Conservation (phyloP, 192 early-diverging fungal species). For the Chytriomyces sp. region DNA sequence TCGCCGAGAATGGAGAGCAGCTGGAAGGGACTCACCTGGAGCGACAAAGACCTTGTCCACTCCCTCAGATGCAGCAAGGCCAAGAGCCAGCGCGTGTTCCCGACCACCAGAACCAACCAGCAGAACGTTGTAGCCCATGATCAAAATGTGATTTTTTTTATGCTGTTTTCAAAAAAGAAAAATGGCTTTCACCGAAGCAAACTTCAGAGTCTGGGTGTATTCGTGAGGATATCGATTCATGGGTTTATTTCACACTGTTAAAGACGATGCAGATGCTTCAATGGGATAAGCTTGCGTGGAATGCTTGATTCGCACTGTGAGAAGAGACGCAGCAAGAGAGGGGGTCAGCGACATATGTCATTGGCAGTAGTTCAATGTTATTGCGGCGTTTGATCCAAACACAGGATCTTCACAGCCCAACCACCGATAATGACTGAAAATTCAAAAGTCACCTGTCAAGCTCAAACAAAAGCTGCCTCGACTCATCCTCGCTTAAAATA, state of each 20-base stretch:
- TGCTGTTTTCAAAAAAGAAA: too few species aligned
- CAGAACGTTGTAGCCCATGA: slow-evolving; percentile 63
- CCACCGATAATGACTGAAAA: neutral
- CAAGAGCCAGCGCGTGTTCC: slow-evolving; percentile 95
- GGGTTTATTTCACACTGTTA: too few species aligned
- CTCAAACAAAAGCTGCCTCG: slow-evolving; percentile 91
- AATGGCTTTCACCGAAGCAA: too few species aligned
- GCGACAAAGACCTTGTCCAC: slow-evolving; percentile 89
- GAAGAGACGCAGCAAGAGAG: neutral
- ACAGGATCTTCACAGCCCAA: neutral
- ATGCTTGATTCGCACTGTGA: slow-evolving; percentile 37
- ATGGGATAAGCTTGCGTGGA: slow-evolving; percentile 34
- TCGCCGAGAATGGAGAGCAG: too few species aligned
- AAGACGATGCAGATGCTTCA: neutral
- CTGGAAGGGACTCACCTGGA: slow-evolving; percentile 65
- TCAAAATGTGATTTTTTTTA: neutral
- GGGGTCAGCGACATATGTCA: neutral
- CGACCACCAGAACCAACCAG: slow-evolving; percentile 94
- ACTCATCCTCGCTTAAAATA: slow-evolving; percentile 81
- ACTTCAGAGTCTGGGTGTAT: too few species aligned
- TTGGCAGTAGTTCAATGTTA: neutral
- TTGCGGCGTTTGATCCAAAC: neutral
- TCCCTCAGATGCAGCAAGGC: slow-evolving; percentile 74
- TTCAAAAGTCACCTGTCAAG: slow-evolving; percentile 63
- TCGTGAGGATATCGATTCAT: too few species aligned